Evolutionary conservation across 169 alveolate genomes (phyloP).

Genomic region (Theileria luwenshuni): DNA sequence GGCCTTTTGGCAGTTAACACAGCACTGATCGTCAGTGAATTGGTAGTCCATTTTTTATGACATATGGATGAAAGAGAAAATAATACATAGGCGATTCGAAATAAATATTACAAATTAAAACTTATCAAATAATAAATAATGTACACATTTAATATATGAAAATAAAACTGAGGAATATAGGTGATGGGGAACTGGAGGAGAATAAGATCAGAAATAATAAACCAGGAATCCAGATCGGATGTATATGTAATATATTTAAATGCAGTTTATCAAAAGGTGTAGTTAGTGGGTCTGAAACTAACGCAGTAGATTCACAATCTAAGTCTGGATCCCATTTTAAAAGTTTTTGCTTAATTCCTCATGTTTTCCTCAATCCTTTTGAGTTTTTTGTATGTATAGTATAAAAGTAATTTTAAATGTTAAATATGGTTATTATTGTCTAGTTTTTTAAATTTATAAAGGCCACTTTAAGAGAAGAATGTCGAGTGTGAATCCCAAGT

Average conservation of each 20-base stretch:
- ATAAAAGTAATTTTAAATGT: too few relatives aligned
- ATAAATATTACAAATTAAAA: constrained; percentile 14
- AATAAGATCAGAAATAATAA: neutral
- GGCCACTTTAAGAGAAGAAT: too few relatives aligned
- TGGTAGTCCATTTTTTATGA: constrained; percentile 12
- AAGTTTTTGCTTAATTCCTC: too few relatives aligned
- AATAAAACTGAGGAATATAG: neutral
- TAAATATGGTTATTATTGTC: too few relatives aligned
- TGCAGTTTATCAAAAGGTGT: neutral
- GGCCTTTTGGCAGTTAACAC: constrained; percentile 39
- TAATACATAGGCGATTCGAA: neutral
- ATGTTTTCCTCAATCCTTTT: too few relatives aligned
- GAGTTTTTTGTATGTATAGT: too few relatives aligned
- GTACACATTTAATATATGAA: constrained; percentile 14
- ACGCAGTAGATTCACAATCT: neutral
- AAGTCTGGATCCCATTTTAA: too few relatives aligned
- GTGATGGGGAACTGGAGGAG: constrained; percentile 10
- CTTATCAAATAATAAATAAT: neutral
- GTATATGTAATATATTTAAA: constrained; percentile 4
- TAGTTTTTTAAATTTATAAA: too few relatives aligned
- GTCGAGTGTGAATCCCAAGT: constrained; percentile 6
- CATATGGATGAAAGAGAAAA: neutral
- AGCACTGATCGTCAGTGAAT: constrained; percentile 37
- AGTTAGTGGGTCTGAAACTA: neutral
- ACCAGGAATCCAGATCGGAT: neutral